These are phyloP conservation scores for Striga asiatica DNA, from an alignment of 257 asterid species.

Conservation along the genomic window DNA sequence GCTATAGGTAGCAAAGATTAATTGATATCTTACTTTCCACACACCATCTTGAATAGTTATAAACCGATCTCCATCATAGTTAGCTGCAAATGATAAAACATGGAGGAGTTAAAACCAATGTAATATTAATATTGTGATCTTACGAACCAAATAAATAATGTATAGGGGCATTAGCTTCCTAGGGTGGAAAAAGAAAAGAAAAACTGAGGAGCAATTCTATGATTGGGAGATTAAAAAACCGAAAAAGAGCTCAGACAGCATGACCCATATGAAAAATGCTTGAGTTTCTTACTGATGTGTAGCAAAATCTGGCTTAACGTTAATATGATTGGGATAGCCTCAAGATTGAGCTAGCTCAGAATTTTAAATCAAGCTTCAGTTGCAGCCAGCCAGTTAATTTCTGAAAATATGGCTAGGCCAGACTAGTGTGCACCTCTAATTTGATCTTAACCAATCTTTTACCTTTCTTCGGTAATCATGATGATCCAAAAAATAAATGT, in stretches of 20 bases:
- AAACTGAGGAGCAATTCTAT: neutral
- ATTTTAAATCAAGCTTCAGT: no score
- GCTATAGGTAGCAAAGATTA: conserved; percentile 6
- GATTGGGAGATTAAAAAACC: no score
- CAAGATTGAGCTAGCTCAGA: neutral
- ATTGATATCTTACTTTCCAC: conserved; percentile 61
- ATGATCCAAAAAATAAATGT: neutral
- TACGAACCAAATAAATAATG: neutral
- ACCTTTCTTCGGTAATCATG: neutral
- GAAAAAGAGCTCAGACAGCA: neutral
- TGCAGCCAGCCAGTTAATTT: no score
- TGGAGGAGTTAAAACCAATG: conserved; percentile 7
- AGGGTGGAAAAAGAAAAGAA: neutral
- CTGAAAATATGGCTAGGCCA: no score
- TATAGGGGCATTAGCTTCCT: neutral
- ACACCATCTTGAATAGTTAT: conserved; percentile 69
- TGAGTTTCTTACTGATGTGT: conserved; percentile 1
- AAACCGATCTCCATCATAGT: conserved; percentile 76
- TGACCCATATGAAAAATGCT: neutral
- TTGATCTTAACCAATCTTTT: neutral
- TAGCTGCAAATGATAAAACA: conserved; percentile 46
- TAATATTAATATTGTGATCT: neutral
- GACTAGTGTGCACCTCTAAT: neutral
- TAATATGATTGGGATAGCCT: neutral
- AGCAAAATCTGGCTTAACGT: neutral